Evolutionary conservation across 441 rosid genomes (phyloP).

Genomic region (Breynia disticha): DNA sequence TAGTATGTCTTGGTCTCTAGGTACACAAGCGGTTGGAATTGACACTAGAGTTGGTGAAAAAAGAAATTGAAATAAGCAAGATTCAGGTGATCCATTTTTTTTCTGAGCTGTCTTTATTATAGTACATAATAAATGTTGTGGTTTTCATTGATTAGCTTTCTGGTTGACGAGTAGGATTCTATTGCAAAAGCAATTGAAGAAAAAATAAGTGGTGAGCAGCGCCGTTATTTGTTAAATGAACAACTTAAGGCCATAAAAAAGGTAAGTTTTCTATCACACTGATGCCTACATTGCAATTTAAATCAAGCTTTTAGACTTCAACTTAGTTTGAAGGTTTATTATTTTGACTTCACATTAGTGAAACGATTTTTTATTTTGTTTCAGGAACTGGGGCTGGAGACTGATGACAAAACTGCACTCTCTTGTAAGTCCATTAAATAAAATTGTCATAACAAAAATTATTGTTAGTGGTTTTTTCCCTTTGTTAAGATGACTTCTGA

Average conservation of each 20-base stretch:
- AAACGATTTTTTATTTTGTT: constrained; percentile 13
- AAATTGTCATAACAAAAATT: background rate
- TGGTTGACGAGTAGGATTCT: constrained; percentile 50
- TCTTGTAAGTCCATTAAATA: constrained; percentile 42
- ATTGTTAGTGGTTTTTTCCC: no score
- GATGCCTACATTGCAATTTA: background rate
- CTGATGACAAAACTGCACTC: constrained; percentile 78
- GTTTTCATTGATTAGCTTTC: constrained; percentile 14
- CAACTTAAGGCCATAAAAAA: constrained; percentile 97
- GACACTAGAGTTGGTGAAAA: constrained; percentile 62
- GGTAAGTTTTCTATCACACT: constrained; percentile 32
- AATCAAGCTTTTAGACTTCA: background rate
- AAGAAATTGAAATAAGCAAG: constrained; percentile 88
- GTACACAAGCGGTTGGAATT: constrained; percentile 74
- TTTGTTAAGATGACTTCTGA: no score
- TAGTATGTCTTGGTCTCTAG: constrained; percentile 23
- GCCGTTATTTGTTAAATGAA: constrained; percentile 94
- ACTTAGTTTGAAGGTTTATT: background rate
- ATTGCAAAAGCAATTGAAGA: constrained; percentile 99
- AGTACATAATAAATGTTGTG: constrained; percentile 15
- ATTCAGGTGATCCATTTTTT: constrained; percentile 61
- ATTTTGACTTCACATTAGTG: constrained; percentile 4
- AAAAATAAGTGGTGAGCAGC: constrained; percentile 96
- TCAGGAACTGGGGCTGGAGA: constrained; percentile 87
- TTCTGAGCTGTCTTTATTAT: constrained; percentile 3